Percentiles rank a stretch among this genome's conserved stretches.
Conservation (phyloP, 2,329 filamentous ascomycete genomes). For the Penicillium fuscoglaucum region DNA sequence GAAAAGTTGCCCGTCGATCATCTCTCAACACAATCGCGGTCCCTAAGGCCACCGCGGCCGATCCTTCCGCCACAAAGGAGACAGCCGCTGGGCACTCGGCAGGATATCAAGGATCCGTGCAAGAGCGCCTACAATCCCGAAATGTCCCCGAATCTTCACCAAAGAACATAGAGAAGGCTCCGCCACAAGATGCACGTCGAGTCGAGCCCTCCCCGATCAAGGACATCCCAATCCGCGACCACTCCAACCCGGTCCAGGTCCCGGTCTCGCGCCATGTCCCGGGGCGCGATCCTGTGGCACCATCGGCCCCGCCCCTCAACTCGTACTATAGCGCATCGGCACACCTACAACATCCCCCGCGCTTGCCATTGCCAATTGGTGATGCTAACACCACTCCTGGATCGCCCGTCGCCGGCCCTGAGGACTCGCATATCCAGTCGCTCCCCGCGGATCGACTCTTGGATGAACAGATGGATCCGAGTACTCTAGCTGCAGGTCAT, state of each 20-base stretch:
- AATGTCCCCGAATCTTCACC: conserved; percentile 35
- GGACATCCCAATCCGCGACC: conserved; percentile 34
- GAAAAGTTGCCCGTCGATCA: conserved; percentile 42
- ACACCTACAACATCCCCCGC: conserved; percentile 65
- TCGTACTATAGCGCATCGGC: conserved; percentile 47
- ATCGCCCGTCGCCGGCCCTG: conserved; percentile 78
- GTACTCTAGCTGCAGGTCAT: conserved; percentile 55
- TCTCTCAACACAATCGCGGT: conserved; percentile 44
- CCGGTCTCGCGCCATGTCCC: conserved; percentile 33
- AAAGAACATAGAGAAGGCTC: conserved; percentile 26
- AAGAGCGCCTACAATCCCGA: conserved; percentile 45
- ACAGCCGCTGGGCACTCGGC: conserved; percentile 44
- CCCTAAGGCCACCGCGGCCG: conserved; percentile 43
- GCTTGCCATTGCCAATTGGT: conserved; percentile 88
- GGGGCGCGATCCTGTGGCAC: conserved; percentile 36
- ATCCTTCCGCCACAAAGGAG: conserved; percentile 46
- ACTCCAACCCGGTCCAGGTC: conserved; percentile 43
- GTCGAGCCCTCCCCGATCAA: conserved; percentile 22
- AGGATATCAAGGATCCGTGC: conserved; percentile 38
- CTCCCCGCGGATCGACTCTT: conserved; percentile 45
- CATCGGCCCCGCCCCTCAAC: conserved; percentile 51
- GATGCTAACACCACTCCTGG: conserved; percentile 87
- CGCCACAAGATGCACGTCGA: conserved; percentile 26
- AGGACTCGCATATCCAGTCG: conserved; percentile 56
- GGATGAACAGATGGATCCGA: conserved; percentile 57